phyloP scores from a whole-genome alignment of 2,329 filamentous ascomycete species.

The Aspergillus sergii region DNA sequence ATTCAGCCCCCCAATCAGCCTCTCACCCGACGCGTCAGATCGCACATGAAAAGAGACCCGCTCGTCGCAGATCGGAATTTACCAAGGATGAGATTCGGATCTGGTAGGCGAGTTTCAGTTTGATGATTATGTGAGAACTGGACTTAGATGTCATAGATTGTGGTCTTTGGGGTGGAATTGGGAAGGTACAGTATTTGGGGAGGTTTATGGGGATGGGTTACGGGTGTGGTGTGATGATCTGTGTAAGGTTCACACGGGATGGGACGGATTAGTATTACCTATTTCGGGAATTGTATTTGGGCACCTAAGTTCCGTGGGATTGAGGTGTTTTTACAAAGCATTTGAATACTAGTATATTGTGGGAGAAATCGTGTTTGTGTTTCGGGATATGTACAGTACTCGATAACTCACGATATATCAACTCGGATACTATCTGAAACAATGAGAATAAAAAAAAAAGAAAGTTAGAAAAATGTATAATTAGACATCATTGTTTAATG shows the following conservation, averaged over 20 bases:
- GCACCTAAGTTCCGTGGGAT: too few species aligned
- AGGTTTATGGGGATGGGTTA: background rate
- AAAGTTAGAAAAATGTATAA: too few species aligned
- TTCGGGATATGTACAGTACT: too few species aligned
- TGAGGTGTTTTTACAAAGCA: too few species aligned
- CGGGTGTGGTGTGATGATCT: too few species aligned
- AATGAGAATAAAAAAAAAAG: too few species aligned
- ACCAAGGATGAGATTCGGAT: background rate
- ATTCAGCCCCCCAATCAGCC: background rate
- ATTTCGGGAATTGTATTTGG: too few species aligned
- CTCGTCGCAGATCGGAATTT: background rate
- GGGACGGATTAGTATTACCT: background rate
- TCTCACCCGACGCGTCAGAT: background rate
- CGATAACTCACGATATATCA: too few species aligned
- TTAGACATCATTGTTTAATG: too few species aligned
- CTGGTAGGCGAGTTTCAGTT: background rate
- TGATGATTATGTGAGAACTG: background rate
- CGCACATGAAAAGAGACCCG: background rate
- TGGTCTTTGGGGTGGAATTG: background rate
- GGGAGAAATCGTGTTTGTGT: too few species aligned
- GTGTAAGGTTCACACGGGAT: background rate
- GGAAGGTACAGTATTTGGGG: background rate
- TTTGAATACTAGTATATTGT: too few species aligned
- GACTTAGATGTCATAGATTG: background rate
- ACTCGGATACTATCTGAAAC: too few species aligned